phyloP scores from a whole-genome alignment of 176 grass and related monocot genomes.

The Avena eriantha region DNA sequence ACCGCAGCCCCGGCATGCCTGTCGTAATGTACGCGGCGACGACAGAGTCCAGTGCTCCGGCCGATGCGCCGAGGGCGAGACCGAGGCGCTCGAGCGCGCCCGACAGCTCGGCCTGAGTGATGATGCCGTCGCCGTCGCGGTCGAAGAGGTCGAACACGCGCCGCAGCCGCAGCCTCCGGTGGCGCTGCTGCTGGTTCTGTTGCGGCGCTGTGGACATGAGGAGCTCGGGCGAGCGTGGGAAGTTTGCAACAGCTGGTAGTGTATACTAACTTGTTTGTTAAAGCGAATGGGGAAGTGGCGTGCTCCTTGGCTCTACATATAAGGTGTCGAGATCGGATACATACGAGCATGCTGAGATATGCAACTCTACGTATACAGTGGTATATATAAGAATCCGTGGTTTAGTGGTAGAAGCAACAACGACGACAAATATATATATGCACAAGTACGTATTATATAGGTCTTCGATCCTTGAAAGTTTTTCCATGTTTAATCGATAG shows the following conservation, averaged over 20 bases:
- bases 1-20: constrained; percentile 31
- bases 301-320: background rate
- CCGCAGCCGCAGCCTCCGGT: constrained; percentile 37
- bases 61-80: background rate
- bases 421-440: background rate
- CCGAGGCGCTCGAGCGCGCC: constrained; percentile 46
- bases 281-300: background rate
- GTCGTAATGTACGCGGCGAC: constrained; percentile 37
- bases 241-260: background rate
- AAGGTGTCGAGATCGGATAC: background rate
- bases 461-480: background rate
- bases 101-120: constrained; percentile 43
- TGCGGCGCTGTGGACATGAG: background rate
- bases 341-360: background rate
- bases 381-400: background rate
- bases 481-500: background rate
- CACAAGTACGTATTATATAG: background rate
- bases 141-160: constrained; percentile 61
- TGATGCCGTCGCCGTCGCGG: constrained; percentile 45
- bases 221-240: background rate
- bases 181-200: background rate
- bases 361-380: background rate
- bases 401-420: background rate
- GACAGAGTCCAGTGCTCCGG: constrained; percentile 10
- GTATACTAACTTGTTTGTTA: background rate